phyloP scores from a whole-genome alignment of 768 basidiomycete species.

The Tulasnella calospora region DNA sequence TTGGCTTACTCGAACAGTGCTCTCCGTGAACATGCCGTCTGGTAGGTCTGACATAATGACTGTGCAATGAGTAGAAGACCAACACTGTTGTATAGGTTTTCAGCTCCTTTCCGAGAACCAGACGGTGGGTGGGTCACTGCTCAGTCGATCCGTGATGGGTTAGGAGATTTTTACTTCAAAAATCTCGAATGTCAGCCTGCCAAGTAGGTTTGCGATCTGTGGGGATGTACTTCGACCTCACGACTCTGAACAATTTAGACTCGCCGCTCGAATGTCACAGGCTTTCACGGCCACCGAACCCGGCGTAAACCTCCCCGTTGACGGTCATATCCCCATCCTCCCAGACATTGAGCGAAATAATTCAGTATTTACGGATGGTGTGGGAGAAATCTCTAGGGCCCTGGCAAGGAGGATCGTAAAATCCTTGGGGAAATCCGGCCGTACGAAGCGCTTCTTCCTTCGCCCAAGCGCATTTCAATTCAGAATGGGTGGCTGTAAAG shows the following conservation, averaged over 20 bases:
- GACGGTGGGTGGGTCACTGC: conserved; percentile 41
- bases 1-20: conserved; percentile 72
- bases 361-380: conserved; percentile 64
- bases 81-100: conserved; percentile 43
- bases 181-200: conserved; percentile 38
- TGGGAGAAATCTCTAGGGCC: conserved; percentile 56
- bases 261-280: conserved; percentile 66
- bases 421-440: conserved; percentile 34
- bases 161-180: conserved; percentile 40
- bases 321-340: conserved; percentile 39
- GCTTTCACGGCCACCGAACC: conserved; percentile 72
- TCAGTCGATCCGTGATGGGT: conserved; percentile 46
- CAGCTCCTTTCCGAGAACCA: conserved; percentile 49
- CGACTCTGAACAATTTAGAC: conserved; percentile 52
- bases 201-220: neutral
- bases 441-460: conserved; percentile 38
- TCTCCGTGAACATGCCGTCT: conserved; percentile 74
- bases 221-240: conserved; percentile 39
- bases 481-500: conserved; percentile 32
- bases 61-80: conserved; percentile 34
- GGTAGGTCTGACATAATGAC: conserved; percentile 32
- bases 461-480: conserved; percentile 45
- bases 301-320: conserved; percentile 43
- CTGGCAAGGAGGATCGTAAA: conserved; percentile 49
- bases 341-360: conserved; percentile 47